These are phyloP conservation scores for Knoxia roxburghii DNA, from an alignment of 257 asterid species.

Conservation along the genomic window DNA sequence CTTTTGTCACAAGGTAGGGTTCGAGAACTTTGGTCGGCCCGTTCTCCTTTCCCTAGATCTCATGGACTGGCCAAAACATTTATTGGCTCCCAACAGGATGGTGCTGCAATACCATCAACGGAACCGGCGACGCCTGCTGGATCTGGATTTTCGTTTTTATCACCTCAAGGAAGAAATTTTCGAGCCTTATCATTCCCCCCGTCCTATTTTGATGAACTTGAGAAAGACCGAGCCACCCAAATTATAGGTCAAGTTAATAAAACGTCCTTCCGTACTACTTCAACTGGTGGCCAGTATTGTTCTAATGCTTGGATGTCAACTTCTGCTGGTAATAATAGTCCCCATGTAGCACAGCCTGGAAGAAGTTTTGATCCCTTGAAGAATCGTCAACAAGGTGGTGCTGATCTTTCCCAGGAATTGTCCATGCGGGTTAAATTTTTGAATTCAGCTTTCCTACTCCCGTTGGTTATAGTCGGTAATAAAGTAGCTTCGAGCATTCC, in stretches of 20 bases:
- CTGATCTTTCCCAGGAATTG: not conserved
- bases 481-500: not conserved
- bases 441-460: not conserved
- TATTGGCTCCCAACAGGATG: not conserved
- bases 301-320: no score
- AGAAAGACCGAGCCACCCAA: not conserved
- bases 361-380: not conserved
- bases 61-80: not conserved
- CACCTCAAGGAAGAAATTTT: not conserved
- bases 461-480: not conserved
- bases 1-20: conserved; percentile 1
- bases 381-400: not conserved
- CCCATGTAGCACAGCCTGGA: no score
- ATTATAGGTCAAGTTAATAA: no score
- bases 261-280: no score
- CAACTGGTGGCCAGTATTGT: no score
- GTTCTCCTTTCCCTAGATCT: not conserved
- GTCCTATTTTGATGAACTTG: not conserved
- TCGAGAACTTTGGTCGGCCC: conserved; percentile 2
- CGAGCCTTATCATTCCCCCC: conserved; percentile 6
- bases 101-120: not conserved
- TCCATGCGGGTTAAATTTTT: not conserved
- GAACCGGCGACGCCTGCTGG: not conserved
- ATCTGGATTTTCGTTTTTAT: not conserved
- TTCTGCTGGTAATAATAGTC: not conserved